phyloP scores from a whole-genome alignment of 2,329 filamentous ascomycete species.

The Stachybotrys chartarum region DNA sequence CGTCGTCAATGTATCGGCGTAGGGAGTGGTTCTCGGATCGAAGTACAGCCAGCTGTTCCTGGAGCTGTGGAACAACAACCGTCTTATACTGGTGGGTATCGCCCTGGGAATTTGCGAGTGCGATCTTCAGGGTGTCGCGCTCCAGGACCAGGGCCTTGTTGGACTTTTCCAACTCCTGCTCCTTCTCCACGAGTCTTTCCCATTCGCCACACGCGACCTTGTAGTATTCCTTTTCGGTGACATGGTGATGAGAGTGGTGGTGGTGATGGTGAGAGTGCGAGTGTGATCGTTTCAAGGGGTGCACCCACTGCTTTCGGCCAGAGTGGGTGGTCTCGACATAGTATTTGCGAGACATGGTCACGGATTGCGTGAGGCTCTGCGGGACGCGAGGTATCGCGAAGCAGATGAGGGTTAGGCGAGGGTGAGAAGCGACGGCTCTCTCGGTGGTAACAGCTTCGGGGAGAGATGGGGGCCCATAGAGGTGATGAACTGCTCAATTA shows the following conservation, averaged over 20 bases:
- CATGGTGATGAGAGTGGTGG: slow-evolving; percentile 19
- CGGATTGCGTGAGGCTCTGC: background rate
- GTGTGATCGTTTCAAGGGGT: slow-evolving; percentile 28
- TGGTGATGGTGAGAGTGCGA: slow-evolving; percentile 25
- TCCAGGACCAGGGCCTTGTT: slow-evolving; percentile 26
- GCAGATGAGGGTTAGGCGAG: background rate
- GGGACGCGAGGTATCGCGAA: background rate
- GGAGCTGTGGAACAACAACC: slow-evolving; percentile 26
- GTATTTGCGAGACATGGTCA: slow-evolving; percentile 26
- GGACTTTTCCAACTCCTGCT: slow-evolving; percentile 24
- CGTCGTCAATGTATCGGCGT: slow-evolving; percentile 26
- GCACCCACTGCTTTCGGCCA: slow-evolving; percentile 27
- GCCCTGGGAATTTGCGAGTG: slow-evolving; percentile 24
- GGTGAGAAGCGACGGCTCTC: background rate
- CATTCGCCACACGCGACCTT: slow-evolving; percentile 28
- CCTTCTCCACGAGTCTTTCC: slow-evolving; percentile 27
- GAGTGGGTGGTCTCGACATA: slow-evolving; percentile 27
- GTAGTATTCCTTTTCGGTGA: slow-evolving; percentile 23
- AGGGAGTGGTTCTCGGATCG: slow-evolving; percentile 31
- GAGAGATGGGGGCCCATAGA: no score
- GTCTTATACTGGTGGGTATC: slow-evolving; percentile 25
- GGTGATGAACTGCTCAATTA: no score
- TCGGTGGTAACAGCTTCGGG: no score
- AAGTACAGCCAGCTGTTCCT: slow-evolving; percentile 27
- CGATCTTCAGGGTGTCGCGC: slow-evolving; percentile 24